phyloP scores from a whole-genome alignment of 805 yeast genomes.

The Saccharomycopsis malanga region DNA sequence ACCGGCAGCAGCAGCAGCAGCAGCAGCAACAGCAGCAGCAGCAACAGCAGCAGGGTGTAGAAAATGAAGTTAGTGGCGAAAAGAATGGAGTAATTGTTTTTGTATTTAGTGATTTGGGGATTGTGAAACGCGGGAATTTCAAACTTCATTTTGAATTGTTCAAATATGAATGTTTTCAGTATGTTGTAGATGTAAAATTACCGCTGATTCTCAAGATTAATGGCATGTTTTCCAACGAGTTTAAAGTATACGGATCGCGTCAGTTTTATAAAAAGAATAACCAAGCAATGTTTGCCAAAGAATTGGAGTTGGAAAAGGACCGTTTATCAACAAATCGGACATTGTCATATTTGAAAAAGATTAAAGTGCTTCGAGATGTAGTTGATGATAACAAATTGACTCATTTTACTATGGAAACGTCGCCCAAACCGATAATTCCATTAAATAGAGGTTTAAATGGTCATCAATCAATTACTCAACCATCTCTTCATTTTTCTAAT shows the following conservation, averaged over 20 bases:
- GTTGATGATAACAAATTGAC: neutral
- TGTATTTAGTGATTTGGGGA: constrained; percentile 18
- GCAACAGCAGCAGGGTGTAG: neutral
- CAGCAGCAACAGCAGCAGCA: neutral
- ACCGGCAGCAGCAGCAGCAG: neutral
- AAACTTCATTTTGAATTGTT: constrained; percentile 17
- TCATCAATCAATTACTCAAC: neutral
- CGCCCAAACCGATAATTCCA: neutral
- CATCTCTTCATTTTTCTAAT: neutral
- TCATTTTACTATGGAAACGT: neutral
- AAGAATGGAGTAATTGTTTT: constrained; percentile 12
- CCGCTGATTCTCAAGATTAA: constrained; percentile 10
- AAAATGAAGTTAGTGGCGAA: neutral
- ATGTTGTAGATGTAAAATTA: neutral
- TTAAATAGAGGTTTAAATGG: neutral
- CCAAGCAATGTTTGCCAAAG: constrained; percentile 5
- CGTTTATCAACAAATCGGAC: constrained; percentile 2
- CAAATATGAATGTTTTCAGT: constrained; percentile 14
- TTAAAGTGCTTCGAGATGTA: neutral
- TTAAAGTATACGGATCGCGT: constrained; percentile 19
- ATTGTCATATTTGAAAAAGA: neutral
- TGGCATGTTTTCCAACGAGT: constrained; percentile 9
- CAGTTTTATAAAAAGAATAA: constrained; percentile 17
- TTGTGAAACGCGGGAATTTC: constrained; percentile 15
- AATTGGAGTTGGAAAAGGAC: constrained; percentile 3